Percentiles rank a stretch among this genome's conserved stretches.
Conservation (phyloP, 352 stramenopile species). For the Pythium oligandrum region DNA sequence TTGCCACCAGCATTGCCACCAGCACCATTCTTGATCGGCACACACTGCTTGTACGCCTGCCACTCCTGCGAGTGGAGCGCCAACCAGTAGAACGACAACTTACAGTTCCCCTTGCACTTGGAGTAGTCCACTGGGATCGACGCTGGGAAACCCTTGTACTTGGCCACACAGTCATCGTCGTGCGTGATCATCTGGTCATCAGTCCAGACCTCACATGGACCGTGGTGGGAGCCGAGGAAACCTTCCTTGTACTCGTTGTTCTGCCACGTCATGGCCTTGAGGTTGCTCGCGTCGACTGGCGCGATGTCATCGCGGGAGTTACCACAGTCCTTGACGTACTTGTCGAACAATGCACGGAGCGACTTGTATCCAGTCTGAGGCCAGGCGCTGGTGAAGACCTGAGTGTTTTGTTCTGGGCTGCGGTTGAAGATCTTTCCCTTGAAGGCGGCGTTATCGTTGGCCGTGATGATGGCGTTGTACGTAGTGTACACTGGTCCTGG, state of each 20-base stretch:
- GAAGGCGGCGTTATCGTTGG: conserved; percentile 23
- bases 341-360: conserved; percentile 19
- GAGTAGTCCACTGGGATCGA: conserved; percentile 14
- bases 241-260: conserved; percentile 32
- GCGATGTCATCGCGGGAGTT: conserved; percentile 16
- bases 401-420: conserved; percentile 13
- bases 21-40: too few relatives aligned
- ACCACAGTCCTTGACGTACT: conserved; percentile 14
- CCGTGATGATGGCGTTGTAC: conserved; percentile 11
- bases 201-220: conserved; percentile 15
- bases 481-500: conserved; percentile 17
- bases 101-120: conserved; percentile 13
- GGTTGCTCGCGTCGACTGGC: conserved; percentile 19
- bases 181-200: conserved; percentile 13
- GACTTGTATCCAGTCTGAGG: conserved; percentile 11
- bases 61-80: conserved; percentile 7
- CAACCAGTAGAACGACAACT: conserved; percentile 25
- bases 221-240: conserved; percentile 22
- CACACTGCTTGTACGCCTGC: too few relatives aligned
- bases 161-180: conserved; percentile 18
- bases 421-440: conserved; percentile 23
- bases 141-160: conserved; percentile 1
- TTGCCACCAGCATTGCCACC: too few relatives aligned
- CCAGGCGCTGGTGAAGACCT: conserved; percentile 15
- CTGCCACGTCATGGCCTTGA: conserved; percentile 31